These are phyloP conservation scores for Conoideocrella luteorostrata DNA, from an alignment of 2,329 filamentous ascomycete genomes.

Conservation along the genomic window DNA sequence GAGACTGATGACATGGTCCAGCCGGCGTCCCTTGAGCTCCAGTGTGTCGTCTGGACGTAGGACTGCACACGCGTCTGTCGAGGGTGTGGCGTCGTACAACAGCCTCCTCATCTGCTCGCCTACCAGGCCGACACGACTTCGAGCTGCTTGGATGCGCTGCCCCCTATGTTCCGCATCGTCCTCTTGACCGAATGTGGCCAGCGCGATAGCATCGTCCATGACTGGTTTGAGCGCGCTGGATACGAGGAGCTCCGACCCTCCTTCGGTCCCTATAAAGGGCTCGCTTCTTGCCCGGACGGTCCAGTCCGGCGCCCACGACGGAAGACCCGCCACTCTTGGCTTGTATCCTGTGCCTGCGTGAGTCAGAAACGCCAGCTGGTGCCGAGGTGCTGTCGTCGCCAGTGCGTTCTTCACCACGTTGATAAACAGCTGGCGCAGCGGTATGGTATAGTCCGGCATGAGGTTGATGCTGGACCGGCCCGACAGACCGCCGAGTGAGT, in stretches of 20 bases:
- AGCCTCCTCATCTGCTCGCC: background rate
- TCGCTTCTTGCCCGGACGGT: background rate
- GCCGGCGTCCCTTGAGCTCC: background rate
- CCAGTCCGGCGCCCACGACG: background rate
- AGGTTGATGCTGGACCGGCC: background rate
- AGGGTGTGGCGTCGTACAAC: background rate
- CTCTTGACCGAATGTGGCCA: background rate
- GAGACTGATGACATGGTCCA: background rate
- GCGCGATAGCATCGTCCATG: background rate
- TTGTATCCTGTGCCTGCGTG: background rate
- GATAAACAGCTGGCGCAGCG: conserved; percentile 1
- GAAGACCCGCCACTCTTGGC: background rate
- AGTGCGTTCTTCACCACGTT: background rate
- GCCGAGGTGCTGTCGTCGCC: background rate
- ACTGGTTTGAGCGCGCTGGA: background rate
- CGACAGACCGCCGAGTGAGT: background rate
- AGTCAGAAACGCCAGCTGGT: background rate
- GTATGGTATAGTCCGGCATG: background rate
- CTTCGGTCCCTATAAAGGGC: background rate
- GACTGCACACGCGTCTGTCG: background rate
- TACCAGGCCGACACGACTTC: background rate
- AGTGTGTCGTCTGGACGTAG: background rate
- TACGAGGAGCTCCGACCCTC: background rate
- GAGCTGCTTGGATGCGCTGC: background rate
- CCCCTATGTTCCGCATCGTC: background rate